phyloP scores from a whole-genome alignment of 352 stramenopile species.

The Pseudoperonospora humuli region DNA sequence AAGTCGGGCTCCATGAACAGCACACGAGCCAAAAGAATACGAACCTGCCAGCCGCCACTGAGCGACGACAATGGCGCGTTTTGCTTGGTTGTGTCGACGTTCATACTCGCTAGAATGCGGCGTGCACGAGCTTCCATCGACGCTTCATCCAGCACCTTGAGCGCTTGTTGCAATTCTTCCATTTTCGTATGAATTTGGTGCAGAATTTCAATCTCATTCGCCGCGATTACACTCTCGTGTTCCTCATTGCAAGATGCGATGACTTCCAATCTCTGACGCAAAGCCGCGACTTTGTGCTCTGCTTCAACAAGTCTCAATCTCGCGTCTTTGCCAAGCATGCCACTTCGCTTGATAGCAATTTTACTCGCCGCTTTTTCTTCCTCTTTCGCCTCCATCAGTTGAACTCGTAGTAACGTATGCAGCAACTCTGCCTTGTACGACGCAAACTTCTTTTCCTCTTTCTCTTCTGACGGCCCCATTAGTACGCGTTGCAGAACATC shows the following conservation, averaged over 20 bases:
- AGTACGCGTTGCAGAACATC: no score
- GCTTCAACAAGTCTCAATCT: constrained; percentile 37
- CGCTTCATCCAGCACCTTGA: constrained; percentile 44
- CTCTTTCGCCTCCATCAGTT: constrained; percentile 32
- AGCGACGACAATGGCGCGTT: constrained; percentile 35
- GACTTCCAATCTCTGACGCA: no score
- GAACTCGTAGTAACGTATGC: constrained; percentile 30
- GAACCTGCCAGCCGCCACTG: constrained; percentile 57
- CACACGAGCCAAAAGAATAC: constrained; percentile 87
- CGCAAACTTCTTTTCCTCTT: no score
- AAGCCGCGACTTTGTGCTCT: constrained; percentile 28
- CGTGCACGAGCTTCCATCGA: constrained; percentile 48
- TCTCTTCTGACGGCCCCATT: no score
- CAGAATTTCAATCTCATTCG: constrained; percentile 30
- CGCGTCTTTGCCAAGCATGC: constrained; percentile 38
- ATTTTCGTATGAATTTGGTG: constrained; percentile 33
- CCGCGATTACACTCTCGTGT: no score
- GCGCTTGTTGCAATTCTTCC: constrained; percentile 31
- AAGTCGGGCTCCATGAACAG: constrained; percentile 94
- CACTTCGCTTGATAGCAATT: constrained; percentile 48
- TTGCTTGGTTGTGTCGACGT: constrained; percentile 87
- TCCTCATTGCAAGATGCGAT: no score
- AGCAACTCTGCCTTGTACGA: constrained; percentile 30
- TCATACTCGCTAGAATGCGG: constrained; percentile 42
- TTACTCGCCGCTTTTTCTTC: no score